Evolutionary conservation across 1,139 yeast genomes (phyloP).

Genomic region (Blastobotrys petasosporus): DNA sequence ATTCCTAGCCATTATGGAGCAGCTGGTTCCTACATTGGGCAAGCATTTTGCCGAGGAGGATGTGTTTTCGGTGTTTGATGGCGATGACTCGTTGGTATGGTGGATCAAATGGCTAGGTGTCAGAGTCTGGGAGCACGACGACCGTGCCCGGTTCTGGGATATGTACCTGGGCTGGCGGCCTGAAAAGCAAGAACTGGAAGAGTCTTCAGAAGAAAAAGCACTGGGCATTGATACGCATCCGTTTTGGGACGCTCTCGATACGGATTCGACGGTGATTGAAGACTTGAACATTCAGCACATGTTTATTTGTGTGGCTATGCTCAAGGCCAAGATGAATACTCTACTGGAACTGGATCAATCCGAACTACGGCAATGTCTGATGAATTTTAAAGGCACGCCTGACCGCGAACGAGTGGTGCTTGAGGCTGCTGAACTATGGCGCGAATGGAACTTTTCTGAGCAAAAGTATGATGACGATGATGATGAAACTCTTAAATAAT

Average conservation of each 20-base stretch:
- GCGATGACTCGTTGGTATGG: constrained; percentile 91
- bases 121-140: constrained; percentile 74
- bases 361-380: constrained; percentile 75
- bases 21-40: constrained; percentile 68
- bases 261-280: constrained; percentile 38
- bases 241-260: constrained; percentile 30
- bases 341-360: constrained; percentile 83
- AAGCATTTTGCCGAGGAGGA: constrained; percentile 78
- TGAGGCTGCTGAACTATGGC: constrained; percentile 86
- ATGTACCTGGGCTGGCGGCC: constrained; percentile 70
- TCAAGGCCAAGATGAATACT: constrained; percentile 73
- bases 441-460: constrained; percentile 67
- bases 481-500: constrained; percentile 1
- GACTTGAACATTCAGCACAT: constrained; percentile 76
- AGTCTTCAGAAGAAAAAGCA: constrained; percentile 9
- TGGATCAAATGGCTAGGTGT: constrained; percentile 94
- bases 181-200: constrained; percentile 12
- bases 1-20: constrained; percentile 62
- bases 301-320: constrained; percentile 69
- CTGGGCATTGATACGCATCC: constrained; percentile 29
- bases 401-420: constrained; percentile 64
- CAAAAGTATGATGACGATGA: constrained; percentile 18
- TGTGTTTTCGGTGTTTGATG: constrained; percentile 51
- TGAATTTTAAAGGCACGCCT: constrained; percentile 42
- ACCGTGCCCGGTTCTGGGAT: constrained; percentile 89